Evolutionary conservation across 176 grass and related monocot species (phyloP), one percentile per base, ranked within the genome.

Genomic region (Pontederia crassipes): DNA sequence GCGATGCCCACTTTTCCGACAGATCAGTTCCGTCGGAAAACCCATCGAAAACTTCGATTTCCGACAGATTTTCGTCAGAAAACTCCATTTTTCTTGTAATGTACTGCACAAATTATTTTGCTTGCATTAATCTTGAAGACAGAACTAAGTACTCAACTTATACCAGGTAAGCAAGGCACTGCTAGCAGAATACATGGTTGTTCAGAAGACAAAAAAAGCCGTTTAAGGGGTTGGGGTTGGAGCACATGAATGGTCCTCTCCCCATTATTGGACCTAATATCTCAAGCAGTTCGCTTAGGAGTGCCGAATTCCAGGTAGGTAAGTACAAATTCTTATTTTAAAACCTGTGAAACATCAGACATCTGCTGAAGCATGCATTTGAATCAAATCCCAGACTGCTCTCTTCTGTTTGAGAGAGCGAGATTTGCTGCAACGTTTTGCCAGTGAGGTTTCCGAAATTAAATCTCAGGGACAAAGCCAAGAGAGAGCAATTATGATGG

Each of bases 161-260:
- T 59, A 14, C 52, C 79, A 97, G 93, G 93, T 97, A 65, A 97
- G 93, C 81, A 97, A 97, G 80, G 84, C 81, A 45, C 81, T 97
- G 17, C 78, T 88, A 78, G 84, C 73, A 54, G 87, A 91, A 75
- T 83, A 85, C 81, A 59, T 83, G 53, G 71, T 77, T 10, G 72
- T 69, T 29, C 79, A 79, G 67, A 91, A 72, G 63, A 97, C 77
- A 71, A 85, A 81, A 81, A 28, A 71, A 64, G 11, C 79, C 84
- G 68, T 85, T 88, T 52, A 83, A 82, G 52, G 84, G 87, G 52
- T 64, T 97, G 55, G 87, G 93, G 52, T 66, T 91, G 72, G 84
- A 97, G 77, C 93, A 97, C 62, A 78, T 97, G 68, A 97, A 97
- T 72, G 87, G 76, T 15, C 79, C 87, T 28, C 76, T 50, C 61